phyloP scores from a whole-genome alignment of 2,329 filamentous ascomycete species.

The Diplodia seriata region DNA sequence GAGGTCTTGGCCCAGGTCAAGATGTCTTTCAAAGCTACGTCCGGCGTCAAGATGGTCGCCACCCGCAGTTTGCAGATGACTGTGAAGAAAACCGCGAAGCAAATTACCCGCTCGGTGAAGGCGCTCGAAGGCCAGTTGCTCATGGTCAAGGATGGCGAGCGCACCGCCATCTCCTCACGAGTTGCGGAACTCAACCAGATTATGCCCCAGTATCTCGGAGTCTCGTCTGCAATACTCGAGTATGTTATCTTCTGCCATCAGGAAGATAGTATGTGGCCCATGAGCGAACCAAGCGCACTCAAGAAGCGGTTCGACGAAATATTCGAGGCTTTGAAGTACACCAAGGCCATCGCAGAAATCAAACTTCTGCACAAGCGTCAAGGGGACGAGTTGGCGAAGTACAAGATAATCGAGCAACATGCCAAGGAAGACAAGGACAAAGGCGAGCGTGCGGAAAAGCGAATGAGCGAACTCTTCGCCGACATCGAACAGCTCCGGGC shows the following conservation, averaged over 20 bases:
- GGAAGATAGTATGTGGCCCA: conserved; percentile 95
- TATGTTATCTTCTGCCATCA: conserved; percentile 99
- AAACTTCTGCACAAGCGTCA: conserved; percentile 85
- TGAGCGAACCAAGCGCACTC: conserved; percentile 82
- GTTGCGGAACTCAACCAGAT: conserved; percentile 82
- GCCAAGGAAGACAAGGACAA: conserved; percentile 85
- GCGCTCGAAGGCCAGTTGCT: conserved; percentile 82
- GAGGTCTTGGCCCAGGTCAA: conserved; percentile 92
- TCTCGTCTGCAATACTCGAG: conserved; percentile 87
- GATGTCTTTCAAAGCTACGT: conserved; percentile 81
- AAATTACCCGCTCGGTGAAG: conserved; percentile 70
- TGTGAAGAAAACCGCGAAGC: conserved; percentile 71
- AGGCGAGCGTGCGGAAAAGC: conserved; percentile 66
- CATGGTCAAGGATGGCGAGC: conserved; percentile 80
- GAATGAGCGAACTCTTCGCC: conserved; percentile 66
- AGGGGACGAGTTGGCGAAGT: conserved; percentile 73
- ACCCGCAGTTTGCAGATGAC: conserved; percentile 85
- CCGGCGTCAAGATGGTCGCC: conserved; percentile 79
- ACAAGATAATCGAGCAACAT: conserved; percentile 77
- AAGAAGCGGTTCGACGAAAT: conserved; percentile 98
- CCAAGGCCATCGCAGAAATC: conserved; percentile 95
- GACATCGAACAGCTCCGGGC: conserved; percentile 64
- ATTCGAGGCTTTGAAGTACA: conserved; percentile 96
- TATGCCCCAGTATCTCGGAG: conserved; percentile 85
- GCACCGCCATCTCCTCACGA: conserved; percentile 77